Evolutionary conservation across 352 stramenopile species (phyloP).

Genomic region (Aphanomyces cochlioides): DNA sequence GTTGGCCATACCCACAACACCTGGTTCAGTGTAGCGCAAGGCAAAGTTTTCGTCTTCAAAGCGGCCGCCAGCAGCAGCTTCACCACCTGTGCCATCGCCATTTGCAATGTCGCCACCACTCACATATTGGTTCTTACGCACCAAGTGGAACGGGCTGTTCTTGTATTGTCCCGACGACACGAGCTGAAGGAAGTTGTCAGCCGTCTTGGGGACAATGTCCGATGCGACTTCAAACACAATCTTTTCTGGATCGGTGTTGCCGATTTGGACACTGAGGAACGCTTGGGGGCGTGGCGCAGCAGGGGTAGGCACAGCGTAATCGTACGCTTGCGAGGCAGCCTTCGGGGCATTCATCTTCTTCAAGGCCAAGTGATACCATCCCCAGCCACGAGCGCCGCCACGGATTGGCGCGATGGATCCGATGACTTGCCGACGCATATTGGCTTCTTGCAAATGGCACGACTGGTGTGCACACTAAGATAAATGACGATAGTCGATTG

Average conservation of each 20-base stretch:
- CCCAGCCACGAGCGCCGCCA: slow-evolving; percentile 63
- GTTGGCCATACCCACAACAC: slow-evolving; percentile 96
- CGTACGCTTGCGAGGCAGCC: slow-evolving; percentile 49
- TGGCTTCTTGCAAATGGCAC: slow-evolving; percentile 10
- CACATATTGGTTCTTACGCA: slow-evolving; percentile 78
- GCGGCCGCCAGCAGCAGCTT: slow-evolving; percentile 64
- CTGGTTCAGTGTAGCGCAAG: slow-evolving; percentile 78
- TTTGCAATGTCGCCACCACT: slow-evolving; percentile 69
- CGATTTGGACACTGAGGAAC: slow-evolving; percentile 81
- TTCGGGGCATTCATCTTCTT: slow-evolving; percentile 76
- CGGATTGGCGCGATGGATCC: slow-evolving; percentile 33
- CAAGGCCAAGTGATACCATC: slow-evolving; percentile 80
- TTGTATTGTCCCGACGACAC: slow-evolving; percentile 72
- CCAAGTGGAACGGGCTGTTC: slow-evolving; percentile 79
- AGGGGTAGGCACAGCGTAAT: slow-evolving; percentile 57
- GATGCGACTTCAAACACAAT: slow-evolving; percentile 79
- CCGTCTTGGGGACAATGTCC: slow-evolving; percentile 74
- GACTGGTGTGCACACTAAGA: slow-evolving; percentile 22
- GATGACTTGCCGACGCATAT: slow-evolving; percentile 28
- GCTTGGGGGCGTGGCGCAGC: slow-evolving; percentile 55
- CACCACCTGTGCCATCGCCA: slow-evolving; percentile 69
- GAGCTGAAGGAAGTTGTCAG: slow-evolving; percentile 73
- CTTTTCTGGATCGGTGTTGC: slow-evolving; percentile 63
- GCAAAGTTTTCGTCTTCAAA: slow-evolving; percentile 87
- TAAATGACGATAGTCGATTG: slow-evolving; percentile 5